Evolutionary conservation across 768 basidiomycete genomes (phyloP).

Genomic region (Auriscalpium vulgare): DNA sequence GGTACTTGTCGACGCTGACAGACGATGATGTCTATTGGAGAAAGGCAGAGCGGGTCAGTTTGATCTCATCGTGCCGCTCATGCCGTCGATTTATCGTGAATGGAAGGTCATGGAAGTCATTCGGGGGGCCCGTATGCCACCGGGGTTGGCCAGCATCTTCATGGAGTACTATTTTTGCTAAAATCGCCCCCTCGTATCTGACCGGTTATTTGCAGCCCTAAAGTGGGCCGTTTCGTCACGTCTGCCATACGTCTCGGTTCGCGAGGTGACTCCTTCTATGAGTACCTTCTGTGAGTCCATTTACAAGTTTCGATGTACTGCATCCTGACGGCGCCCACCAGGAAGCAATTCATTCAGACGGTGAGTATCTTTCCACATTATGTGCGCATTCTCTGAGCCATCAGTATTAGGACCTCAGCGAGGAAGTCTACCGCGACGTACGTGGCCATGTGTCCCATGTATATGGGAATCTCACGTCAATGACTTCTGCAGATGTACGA

Average conservation of each 20-base stretch:
- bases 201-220: conserved; percentile 28
- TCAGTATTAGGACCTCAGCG: conserved; percentile 51
- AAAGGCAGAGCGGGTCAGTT: conserved; percentile 59
- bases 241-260: conserved; percentile 86
- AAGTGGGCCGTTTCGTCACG: conserved; percentile 44
- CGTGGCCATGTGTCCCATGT: conserved; percentile 14
- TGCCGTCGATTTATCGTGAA: neutral
- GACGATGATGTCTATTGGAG: conserved; percentile 77
- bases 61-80: neutral
- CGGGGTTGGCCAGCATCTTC: conserved; percentile 80
- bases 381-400: neutral
- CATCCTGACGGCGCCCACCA: conserved; percentile 11
- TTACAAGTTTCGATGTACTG: conserved; percentile 2
- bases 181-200: neutral
- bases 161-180: conserved; percentile 44
- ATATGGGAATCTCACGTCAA: neutral
- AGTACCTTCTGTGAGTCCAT: conserved; percentile 66
- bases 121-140: conserved; percentile 48
- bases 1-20: conserved; percentile 76
- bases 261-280: conserved; percentile 90
- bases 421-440: conserved; percentile 71
- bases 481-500: conserved; percentile 70
- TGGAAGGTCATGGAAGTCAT: conserved; percentile 63
- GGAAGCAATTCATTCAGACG: conserved; percentile 80
- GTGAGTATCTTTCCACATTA: conserved; percentile 28